Conservation (phyloP, 1,139 yeast species). For the Protomyces lactucae-debilis region DNA sequence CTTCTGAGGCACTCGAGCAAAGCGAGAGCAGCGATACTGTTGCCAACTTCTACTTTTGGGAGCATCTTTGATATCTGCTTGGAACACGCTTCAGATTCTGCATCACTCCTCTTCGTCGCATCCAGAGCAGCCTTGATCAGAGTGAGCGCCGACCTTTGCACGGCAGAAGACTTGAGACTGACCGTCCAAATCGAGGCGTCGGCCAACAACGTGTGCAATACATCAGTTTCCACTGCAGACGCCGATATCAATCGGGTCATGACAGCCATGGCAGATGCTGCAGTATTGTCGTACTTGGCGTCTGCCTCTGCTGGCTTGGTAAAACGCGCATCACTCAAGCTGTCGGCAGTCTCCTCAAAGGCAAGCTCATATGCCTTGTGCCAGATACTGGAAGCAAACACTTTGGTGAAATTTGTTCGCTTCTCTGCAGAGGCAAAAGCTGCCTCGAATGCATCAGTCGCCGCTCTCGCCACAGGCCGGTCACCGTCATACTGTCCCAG, state of each 20-base stretch:
- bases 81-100: not conserved
- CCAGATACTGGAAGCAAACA: conserved; percentile 3
- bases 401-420: not conserved
- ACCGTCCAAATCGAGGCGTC: conserved; percentile 5
- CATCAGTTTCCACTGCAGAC: not conserved
- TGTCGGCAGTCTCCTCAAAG: conserved; percentile 1
- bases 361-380: not conserved
- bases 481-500: conserved; percentile 21
- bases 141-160: not conserved
- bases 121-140: not conserved
- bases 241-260: not conserved
- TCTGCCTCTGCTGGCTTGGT: conserved; percentile 27
- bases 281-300: conserved; percentile 19
- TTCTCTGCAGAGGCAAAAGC: conserved; percentile 11
- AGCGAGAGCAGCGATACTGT: not conserved
- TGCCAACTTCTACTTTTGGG: not conserved
- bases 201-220: not conserved
- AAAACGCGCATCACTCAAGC: conserved; percentile 28
- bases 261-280: conserved; percentile 1
- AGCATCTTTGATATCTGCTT: not conserved
- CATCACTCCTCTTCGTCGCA: not conserved
- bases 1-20: not conserved
- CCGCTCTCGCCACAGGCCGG: conserved; percentile 16
- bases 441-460: conserved; percentile 13
- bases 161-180: not conserved